Conservation (phyloP, 768 basidiomycete genomes). For the Cystobasidiopsis lactophilus region DNA sequence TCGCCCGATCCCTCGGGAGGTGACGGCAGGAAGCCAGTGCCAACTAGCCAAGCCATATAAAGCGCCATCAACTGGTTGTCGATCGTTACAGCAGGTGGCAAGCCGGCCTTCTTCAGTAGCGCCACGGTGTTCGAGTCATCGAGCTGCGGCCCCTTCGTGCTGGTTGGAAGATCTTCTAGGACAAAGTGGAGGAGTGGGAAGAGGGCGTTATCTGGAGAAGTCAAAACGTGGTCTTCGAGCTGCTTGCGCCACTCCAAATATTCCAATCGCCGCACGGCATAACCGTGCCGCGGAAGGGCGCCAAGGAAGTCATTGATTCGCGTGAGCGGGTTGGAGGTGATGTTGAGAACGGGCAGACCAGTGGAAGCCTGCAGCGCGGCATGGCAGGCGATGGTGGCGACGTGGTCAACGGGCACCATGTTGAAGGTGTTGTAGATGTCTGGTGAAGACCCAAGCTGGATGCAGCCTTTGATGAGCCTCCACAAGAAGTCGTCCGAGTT, state of each 20-base stretch:
- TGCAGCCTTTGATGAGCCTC: constrained; percentile 93
- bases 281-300: constrained; percentile 56
- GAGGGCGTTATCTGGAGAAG: constrained; percentile 81
- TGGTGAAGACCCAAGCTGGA: constrained; percentile 86
- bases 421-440: constrained; percentile 97
- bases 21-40: constrained; percentile 46
- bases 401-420: constrained; percentile 94
- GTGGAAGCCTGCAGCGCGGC: constrained; percentile 39
- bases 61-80: constrained; percentile 53
- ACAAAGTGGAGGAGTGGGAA: constrained; percentile 96
- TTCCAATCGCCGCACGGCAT: constrained; percentile 50
- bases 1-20: not conserved
- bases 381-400: constrained; percentile 56
- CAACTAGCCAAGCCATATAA: constrained; percentile 81
- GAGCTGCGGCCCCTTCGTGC: constrained; percentile 76
- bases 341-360: constrained; percentile 45
- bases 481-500: constrained; percentile 99
- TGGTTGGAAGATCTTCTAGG: constrained; percentile 85
- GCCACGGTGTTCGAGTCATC: constrained; percentile 64
- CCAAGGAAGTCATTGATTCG: constrained; percentile 73
- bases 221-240: constrained; percentile 86
- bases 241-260: constrained; percentile 78
- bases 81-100: constrained; percentile 36
- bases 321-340: constrained; percentile 63
- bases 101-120: constrained; percentile 32